Evolutionary conservation across 108 stramenopile species (phyloP).

Genomic region (Pseudonitzschia multiseries): DNA sequence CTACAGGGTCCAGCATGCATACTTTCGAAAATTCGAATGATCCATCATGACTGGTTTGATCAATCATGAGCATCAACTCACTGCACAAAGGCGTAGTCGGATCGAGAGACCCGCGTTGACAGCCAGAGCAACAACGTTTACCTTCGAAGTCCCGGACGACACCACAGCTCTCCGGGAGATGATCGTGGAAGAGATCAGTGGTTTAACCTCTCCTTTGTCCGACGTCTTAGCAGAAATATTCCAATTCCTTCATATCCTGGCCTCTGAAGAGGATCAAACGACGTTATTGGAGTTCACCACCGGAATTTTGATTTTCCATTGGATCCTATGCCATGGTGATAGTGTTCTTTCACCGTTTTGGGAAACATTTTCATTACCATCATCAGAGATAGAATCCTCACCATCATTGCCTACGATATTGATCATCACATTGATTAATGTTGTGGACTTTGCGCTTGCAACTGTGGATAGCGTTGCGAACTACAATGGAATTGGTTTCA

Average conservation of each 20-base stretch:
- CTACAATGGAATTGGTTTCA: background rate
- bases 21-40: background rate
- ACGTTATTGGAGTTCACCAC: slow-evolving; percentile 8
- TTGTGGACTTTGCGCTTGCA: background rate
- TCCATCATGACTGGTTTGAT: background rate
- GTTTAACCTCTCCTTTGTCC: background rate
- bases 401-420: background rate
- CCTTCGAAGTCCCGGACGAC: background rate
- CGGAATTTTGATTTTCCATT: slow-evolving; percentile 4
- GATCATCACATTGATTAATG: background rate
- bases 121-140: background rate
- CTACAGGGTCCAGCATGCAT: no score
- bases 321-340: background rate
- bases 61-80: background rate
- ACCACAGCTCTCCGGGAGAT: background rate
- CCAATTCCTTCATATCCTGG: background rate
- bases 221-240: background rate
- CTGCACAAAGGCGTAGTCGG: background rate
- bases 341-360: background rate
- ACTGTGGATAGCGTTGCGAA: slow-evolving; percentile 2
- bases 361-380: background rate
- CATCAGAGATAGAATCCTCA: background rate
- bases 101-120: no score
- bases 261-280: background rate
- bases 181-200: background rate